Evolutionary conservation across 495 filamentous ascomycete species (phyloP), one percentile per base, ranked within the genome.

Genomic region (Rusavskia elegans): DNA sequence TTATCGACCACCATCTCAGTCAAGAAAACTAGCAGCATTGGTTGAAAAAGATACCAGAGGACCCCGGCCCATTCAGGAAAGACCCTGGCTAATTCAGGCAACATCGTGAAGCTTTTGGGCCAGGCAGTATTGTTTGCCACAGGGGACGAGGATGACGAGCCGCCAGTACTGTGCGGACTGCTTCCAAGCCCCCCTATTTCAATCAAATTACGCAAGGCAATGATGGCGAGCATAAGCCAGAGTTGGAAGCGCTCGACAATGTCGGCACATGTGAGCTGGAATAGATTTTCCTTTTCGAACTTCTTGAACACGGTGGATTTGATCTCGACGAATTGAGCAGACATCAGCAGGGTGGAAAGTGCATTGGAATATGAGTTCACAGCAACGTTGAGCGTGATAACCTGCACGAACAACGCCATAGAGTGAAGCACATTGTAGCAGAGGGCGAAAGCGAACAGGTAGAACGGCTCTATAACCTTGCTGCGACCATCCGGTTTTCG

Each of bases 341-440:
- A 92, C 59, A 97, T 72, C 1, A 97, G 70, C 0, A 99, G 79
- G 0, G 90, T 95, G 39, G 97, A 71, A 6, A 99, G 71, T 0
- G 92, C 89, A 58, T 99, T 99, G 10, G 89, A 95, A 65, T 97
- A 99, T 0, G 90, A 95, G 65, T 99, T 99, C 55, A 99, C 90
- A 7, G 92, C 92, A 9, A 98, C 93, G 59, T 98, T 97, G 50
- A 98, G 75, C 0, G 92, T 92, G 62, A 97, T 92, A 38, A 96
- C 93, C 62, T 97, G 90, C 66, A 93, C 96, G 66, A 97, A 97
- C 0, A 98, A 70, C 2, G 84, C 81, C 0, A 85, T 83, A 0
- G 90, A 80, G 67, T 98, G 92, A 5, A 84, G 63, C 30, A 92
- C 81, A 56, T 85, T 93, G 69, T 99, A 99, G 1, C 79, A 75